Evolutionary conservation across 495 filamentous ascomycete species (phyloP).

Genomic region (Darksidea phi): DNA sequence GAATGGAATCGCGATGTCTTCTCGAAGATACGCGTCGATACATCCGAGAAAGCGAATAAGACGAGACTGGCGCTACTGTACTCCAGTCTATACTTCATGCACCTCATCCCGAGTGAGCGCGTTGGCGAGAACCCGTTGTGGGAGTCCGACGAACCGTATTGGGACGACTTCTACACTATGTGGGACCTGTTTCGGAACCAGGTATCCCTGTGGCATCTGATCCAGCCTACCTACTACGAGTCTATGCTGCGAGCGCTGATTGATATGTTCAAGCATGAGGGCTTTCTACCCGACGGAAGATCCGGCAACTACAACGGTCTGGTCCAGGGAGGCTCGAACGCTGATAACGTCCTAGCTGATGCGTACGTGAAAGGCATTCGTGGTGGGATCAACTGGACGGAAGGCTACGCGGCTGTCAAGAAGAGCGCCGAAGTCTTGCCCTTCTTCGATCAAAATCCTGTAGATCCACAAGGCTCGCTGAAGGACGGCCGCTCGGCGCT

Average conservation of each 20-base stretch:
- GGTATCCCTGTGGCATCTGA: constrained; percentile 38
- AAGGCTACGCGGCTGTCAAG: constrained; percentile 42
- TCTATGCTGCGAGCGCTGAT: constrained; percentile 39
- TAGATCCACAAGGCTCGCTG: constrained; percentile 30
- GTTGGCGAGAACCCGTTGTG: constrained; percentile 44
- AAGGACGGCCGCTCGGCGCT: constrained; percentile 43
- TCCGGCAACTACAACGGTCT: constrained; percentile 42
- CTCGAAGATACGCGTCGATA: constrained; percentile 38
- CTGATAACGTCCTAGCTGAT: constrained; percentile 45
- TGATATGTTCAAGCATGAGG: constrained; percentile 44
- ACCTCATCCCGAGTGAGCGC: constrained; percentile 42
- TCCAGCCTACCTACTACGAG: constrained; percentile 39
- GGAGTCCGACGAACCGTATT: constrained; percentile 40
- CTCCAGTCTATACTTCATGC: constrained; percentile 41
- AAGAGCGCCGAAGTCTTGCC: constrained; percentile 42
- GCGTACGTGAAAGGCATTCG: constrained; percentile 43
- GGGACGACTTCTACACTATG: constrained; percentile 44
- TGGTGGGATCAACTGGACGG: constrained; percentile 42
- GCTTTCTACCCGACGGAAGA: constrained; percentile 42
- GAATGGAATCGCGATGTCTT: constrained; percentile 45
- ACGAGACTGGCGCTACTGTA: constrained; percentile 40
- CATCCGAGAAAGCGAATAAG: constrained; percentile 30
- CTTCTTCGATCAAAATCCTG: constrained; percentile 36
- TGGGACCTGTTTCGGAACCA: constrained; percentile 44
- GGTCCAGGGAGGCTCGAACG: constrained; percentile 44